Conservation (phyloP, 192 early-diverging fungal genomes). For the Entomortierella beljakovae region DNA sequence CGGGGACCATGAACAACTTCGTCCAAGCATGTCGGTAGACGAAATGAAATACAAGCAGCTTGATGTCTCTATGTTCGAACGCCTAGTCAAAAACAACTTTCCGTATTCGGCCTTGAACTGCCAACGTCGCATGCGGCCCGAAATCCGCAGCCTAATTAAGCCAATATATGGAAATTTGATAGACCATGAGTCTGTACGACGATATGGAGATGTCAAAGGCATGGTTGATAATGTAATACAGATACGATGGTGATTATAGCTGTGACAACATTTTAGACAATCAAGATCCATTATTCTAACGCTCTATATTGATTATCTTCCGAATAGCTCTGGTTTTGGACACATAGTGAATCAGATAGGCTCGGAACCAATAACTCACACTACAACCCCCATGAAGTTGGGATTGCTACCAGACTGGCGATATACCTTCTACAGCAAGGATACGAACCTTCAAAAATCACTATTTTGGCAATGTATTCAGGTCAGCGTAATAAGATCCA, state of each 20-base stretch:
- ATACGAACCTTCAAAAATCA: conserved; percentile 39
- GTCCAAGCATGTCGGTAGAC: conserved; percentile 63
- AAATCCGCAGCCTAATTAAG: conserved; percentile 60
- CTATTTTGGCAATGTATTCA: conserved; percentile 68
- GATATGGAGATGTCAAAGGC: conserved; percentile 56
- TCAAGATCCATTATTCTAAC: background rate
- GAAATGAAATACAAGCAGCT: conserved; percentile 55
- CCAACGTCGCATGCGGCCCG: conserved; percentile 70
- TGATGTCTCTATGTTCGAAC: conserved; percentile 67
- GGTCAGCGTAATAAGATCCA: conserved; percentile 58
- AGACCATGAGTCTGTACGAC: conserved; percentile 55
- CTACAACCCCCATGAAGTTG: conserved; percentile 40
- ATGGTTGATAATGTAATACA: conserved; percentile 59
- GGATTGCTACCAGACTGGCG: conserved; percentile 28
- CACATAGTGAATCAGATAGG: conserved; percentile 54
- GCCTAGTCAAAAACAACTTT: conserved; percentile 56
- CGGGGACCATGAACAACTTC: conserved; percentile 70
- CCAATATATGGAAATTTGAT: conserved; percentile 62
- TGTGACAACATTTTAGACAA: background rate
- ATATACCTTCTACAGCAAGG: conserved; percentile 51
- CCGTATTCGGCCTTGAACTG: conserved; percentile 56
- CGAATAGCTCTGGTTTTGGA: conserved; percentile 56
- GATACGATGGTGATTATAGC: too few relatives aligned
- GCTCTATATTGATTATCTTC: background rate
- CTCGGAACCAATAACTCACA: conserved; percentile 40